Evolutionary conservation across 306 rosid genomes (phyloP).

Genomic region (Corylus avellana): DNA sequence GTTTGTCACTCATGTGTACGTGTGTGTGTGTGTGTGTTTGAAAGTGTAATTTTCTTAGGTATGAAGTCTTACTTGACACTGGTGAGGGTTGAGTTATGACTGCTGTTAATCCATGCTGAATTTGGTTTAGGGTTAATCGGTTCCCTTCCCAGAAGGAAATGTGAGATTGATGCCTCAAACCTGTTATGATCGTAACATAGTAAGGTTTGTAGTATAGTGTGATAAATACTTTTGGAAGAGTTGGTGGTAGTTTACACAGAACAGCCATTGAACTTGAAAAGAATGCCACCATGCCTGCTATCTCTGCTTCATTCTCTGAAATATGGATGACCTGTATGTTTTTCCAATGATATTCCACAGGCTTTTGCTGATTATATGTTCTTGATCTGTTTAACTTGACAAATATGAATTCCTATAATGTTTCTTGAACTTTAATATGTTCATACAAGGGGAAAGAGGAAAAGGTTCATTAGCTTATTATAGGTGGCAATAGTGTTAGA

Average conservation of each 20-base stretch:
- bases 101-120: slow-evolving; percentile 5
- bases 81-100: slow-evolving; percentile 18
- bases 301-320: neutral
- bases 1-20: neutral
- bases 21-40: slow-evolving; percentile 19
- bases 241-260: neutral
- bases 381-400: neutral
- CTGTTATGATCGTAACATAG: neutral
- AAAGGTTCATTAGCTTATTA: neutral
- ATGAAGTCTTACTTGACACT: slow-evolving; percentile 2
- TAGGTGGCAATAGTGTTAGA: neutral
- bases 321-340: neutral
- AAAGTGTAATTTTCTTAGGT: neutral
- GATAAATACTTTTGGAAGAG: slow-evolving; percentile 15
- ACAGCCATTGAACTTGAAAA: neutral
- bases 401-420: neutral
- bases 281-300: neutral
- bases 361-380: neutral
- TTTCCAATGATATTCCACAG: neutral
- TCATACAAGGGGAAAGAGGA: neutral
- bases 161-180: slow-evolving; percentile 1
- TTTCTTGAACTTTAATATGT: neutral
- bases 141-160: slow-evolving; percentile 1
- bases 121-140: neutral
- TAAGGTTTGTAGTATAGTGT: neutral